Evolutionary conservation across 179 eudicot genomes (phyloP).

Genomic region (Silene coronaria): DNA sequence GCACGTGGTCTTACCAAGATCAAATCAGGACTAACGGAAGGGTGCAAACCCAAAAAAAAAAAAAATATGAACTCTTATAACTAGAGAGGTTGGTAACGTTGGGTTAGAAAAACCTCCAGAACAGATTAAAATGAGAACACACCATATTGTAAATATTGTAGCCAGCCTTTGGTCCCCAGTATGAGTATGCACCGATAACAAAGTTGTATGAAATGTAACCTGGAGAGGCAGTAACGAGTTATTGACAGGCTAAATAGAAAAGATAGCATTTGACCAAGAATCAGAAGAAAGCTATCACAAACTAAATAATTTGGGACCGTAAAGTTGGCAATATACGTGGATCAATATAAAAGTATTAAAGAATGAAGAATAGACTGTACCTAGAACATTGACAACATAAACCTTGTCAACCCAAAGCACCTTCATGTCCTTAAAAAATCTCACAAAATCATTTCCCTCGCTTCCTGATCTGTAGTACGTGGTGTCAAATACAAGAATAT

Average conservation of each 20-base stretch:
- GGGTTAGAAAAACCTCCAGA: not conserved
- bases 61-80: too few species aligned
- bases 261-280: not conserved
- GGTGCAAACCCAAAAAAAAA: too few species aligned
- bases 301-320: not conserved
- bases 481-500: not conserved
- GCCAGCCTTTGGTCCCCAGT: conserved; percentile 99
- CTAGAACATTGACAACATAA: conserved; percentile 77
- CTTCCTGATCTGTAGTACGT: conserved; percentile 38
- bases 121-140: conserved; percentile 14
- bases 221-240: conserved; percentile 23
- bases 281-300: not conserved
- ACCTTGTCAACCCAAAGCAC: conserved; percentile 57
- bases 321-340: not conserved
- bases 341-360: not conserved
- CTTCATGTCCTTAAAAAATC: conserved; percentile 64
- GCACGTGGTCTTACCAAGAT: too few species aligned
- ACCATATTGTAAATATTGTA: conserved; percentile 81
- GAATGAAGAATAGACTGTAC: conserved; percentile 35
- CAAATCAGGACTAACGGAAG: too few species aligned
- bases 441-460: conserved; percentile 33
- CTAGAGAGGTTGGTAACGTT: not conserved
- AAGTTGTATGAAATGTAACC: conserved; percentile 90
- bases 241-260: not conserved
- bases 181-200: conserved; percentile 93